phyloP scores from a whole-genome alignment of 371 early-diverging fungal species.

The Saksenaea oblongispora region DNA sequence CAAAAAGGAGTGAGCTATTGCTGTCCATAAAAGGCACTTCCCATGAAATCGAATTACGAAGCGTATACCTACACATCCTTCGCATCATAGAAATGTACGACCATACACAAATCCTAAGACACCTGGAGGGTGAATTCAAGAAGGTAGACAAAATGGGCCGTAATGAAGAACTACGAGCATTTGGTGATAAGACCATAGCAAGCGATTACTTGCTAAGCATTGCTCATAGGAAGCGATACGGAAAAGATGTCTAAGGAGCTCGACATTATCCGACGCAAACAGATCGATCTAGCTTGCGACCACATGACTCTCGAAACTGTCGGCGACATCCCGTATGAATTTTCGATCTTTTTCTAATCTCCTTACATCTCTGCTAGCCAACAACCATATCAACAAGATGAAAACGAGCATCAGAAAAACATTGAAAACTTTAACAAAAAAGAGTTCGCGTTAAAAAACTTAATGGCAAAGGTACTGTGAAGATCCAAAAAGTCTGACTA shows the following conservation, averaged over 20 bases:
- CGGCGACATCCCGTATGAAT: slow-evolving; percentile 23
- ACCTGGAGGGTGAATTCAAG: not conserved
- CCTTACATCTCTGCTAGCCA: not conserved
- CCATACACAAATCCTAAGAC: not conserved
- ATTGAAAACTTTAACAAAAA: slow-evolving; percentile 57
- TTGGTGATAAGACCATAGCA: not conserved
- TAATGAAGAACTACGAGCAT: not conserved
- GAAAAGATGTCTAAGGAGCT: slow-evolving; percentile 34
- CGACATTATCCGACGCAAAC: slow-evolving; percentile 32
- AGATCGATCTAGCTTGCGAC: slow-evolving; percentile 29
- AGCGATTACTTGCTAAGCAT: not conserved
- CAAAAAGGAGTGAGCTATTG: too few relatives aligned
- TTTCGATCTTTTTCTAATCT: not conserved
- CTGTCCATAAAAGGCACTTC: too few relatives aligned
- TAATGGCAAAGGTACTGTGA: not conserved
- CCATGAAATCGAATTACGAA: too few relatives aligned
- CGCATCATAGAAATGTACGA: not conserved
- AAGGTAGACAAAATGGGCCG: not conserved
- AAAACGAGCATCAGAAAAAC: not conserved
- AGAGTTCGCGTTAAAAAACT: slow-evolving; percentile 63
- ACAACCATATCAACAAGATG: not conserved
- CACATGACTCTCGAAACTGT: slow-evolving; percentile 35
- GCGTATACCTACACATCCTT: not conserved
- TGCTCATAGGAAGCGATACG: slow-evolving; percentile 19
- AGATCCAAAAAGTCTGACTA: slow-evolving; percentile 15